Base-by-base conservation (phyloP, 441 rosid species). In the Erysimum cheiri region DNA sequence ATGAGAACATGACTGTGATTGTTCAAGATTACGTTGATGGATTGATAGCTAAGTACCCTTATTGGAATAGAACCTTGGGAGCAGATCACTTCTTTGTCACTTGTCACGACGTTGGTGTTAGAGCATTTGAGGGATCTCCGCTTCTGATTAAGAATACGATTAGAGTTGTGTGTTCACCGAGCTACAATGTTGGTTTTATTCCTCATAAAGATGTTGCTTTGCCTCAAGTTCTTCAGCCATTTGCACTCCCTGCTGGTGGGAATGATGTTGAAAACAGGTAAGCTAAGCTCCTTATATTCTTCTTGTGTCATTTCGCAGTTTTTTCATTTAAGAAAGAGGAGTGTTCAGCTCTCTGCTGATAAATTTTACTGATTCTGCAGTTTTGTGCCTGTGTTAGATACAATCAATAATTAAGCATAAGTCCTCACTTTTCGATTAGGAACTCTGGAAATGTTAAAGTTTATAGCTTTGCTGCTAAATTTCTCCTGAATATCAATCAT, bases 41-140 rank as follows among this genome's bases (percentile, higher is more conserved):
- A 52, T 86, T 91, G 60, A 83, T 83, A 32, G 76, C 63, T 22
- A 94, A 88, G 82, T 90, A 92, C 37, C 96, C 97, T 53, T 92
- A 85, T 71, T 94, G 97, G 99, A 94, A 94, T 64, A 84, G 98
- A 78, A 94, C 99, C 0, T 77, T 94, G 12, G 99, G 99, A 50
- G 94, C 96, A 4, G 99, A 94, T 87, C 99, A 94, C 77, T 94
- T 94, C 82, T 94, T 94, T 57, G 97, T 90, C 29, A 94, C 99
- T 1, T 94, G 98, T 75, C 98, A 94, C 61, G 99, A 94, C 78
- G 98, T 92, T 54, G 99, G 97, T 46, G 97, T 94, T 50, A 87
- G 97, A 80, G 97, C 99, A 3, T 91, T 93, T 28, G 97, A 94
- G 49, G 94, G 92, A 14, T 83, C 88, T 73, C 85, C 92, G 0